A percentile compares a stretch with the other conserved stretches of the same genome.
Evolutionary conservation across 495 filamentous ascomycete genomes (phyloP).

Genomic region (Cladorrhinum samala): DNA sequence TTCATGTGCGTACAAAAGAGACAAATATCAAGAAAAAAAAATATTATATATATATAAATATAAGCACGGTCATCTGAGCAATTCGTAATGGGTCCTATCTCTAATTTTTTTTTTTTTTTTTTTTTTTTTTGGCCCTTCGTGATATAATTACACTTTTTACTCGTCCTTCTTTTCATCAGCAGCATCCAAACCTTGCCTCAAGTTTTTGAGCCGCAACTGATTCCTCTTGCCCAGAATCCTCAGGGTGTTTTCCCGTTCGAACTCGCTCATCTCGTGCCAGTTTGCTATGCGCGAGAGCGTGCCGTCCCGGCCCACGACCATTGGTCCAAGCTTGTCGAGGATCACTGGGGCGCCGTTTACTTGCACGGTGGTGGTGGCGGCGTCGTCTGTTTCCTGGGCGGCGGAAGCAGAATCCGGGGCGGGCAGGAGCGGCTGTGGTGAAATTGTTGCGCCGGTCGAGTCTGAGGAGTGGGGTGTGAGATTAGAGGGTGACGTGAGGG

Average conservation of each 20-base stretch:
- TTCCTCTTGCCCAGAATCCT: conserved; percentile 59
- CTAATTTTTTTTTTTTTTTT: background rate
- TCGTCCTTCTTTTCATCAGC: conserved; percentile 9
- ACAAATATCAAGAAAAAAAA: too few species aligned
- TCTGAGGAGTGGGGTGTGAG: background rate
- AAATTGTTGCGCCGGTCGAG: background rate
- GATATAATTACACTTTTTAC: background rate
- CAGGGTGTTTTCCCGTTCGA: conserved; percentile 56
- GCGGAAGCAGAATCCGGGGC: conserved; percentile 13
- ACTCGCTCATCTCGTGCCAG: conserved; percentile 60
- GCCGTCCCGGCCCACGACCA: conserved; percentile 64
- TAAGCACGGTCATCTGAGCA: background rate
- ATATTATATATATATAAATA: background rate
- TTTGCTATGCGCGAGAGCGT: conserved; percentile 59
- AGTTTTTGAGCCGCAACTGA: conserved; percentile 49
- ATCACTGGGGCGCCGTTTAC: conserved; percentile 44
- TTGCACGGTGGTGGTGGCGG: conserved; percentile 48
- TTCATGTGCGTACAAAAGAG: too few species aligned
- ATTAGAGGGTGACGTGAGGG: background rate
- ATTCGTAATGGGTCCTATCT: background rate
- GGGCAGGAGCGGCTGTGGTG: conserved; percentile 16
- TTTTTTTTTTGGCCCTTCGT: background rate
- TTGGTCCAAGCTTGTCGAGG: conserved; percentile 56
- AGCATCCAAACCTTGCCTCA: conserved; percentile 34
- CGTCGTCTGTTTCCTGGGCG: conserved; percentile 4